Base-by-base conservation (phyloP, 2,329 filamentous ascomycete genomes). In the Mycosphaerella sp. region DNA sequence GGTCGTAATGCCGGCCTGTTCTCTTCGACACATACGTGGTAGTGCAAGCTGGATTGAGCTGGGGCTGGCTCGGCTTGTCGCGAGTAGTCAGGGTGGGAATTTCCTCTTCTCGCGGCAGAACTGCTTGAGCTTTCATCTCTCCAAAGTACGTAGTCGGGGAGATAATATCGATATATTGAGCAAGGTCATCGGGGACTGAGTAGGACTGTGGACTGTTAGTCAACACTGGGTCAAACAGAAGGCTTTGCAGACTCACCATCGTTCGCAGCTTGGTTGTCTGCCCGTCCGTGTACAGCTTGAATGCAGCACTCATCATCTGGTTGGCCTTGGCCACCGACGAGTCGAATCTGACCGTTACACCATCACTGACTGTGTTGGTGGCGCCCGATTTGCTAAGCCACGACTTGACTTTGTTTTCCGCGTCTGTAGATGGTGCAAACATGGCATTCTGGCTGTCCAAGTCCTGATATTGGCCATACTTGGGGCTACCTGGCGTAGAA, bases 381-480 rank as follows among this genome's bases (percentile, higher is more conserved):
- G 76, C 65, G 10, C 73, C 73, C 2, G 68, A 64, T 12, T 61
- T 59, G 55, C 73, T 65, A n/a, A 80, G 67, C 77, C 77, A 80
- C 2, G 59, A 26, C 21, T 56, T 59, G 7, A 70, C 63, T 21
- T 55, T 51, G 14, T 39, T 43, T n/a, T 42, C 45, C 9, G 71
- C 69, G 6, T 72, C 69, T 3, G 69, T 63, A 6, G 67, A 64
- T 1, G 75, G 72, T 6, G 68, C 70, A 41, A 78, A 70, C 58
- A 76, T 68, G 3, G 68, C 59, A 44, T 76, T 72, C 52, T 77
- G 69, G 38, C 76, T 72, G 10, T 70, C 66, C 40, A 70, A 66
- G 21, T 69, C 71, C 57, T 78, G 71, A 63, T 79, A 78, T 53
- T 77, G 64, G 26, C 78, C 78, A 58, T 80, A 80, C 12, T 69